Conservation (phyloP, 306 rosid species). For the Pyrus bretschneideri region DNA sequence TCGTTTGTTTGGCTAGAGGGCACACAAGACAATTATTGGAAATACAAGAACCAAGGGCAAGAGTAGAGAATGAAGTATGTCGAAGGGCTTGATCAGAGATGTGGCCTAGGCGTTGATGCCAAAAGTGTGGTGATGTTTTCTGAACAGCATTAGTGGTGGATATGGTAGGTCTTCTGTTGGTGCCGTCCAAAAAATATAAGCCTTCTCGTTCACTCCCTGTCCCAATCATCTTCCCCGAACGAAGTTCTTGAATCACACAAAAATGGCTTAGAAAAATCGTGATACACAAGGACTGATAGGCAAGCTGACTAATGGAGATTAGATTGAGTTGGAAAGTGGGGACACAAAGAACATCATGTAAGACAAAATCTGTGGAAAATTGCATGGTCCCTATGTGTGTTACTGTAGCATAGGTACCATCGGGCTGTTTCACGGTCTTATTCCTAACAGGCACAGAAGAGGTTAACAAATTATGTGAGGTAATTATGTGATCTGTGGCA, state of each 20-base stretch:
- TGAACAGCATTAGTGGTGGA: too few relatives aligned
- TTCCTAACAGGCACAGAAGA: background rate
- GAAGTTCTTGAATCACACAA: background rate
- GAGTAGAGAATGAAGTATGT: too few relatives aligned
- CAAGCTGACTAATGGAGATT: background rate
- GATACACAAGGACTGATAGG: background rate
- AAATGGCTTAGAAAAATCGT: background rate
- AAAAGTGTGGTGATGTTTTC: too few relatives aligned
- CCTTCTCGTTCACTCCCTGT: background rate
- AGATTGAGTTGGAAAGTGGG: background rate
- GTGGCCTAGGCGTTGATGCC: too few relatives aligned
- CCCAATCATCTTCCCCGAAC: background rate
- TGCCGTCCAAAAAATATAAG: background rate
- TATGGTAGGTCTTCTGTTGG: too few relatives aligned
- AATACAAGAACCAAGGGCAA: too few relatives aligned
- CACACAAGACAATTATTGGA: too few relatives aligned
- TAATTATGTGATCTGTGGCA: background rate
- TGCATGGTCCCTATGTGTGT: background rate
- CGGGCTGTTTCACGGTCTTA: background rate
- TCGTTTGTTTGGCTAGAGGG: too few relatives aligned
- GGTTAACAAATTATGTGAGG: too few relatives aligned
- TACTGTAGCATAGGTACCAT: background rate
- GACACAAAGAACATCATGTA: background rate
- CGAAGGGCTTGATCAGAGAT: too few relatives aligned
- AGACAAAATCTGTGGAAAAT: background rate